These are phyloP conservation scores for Magnolia officinalis DNA, from an alignment of 164 flowering plant species.

Conservation along the genomic window DNA sequence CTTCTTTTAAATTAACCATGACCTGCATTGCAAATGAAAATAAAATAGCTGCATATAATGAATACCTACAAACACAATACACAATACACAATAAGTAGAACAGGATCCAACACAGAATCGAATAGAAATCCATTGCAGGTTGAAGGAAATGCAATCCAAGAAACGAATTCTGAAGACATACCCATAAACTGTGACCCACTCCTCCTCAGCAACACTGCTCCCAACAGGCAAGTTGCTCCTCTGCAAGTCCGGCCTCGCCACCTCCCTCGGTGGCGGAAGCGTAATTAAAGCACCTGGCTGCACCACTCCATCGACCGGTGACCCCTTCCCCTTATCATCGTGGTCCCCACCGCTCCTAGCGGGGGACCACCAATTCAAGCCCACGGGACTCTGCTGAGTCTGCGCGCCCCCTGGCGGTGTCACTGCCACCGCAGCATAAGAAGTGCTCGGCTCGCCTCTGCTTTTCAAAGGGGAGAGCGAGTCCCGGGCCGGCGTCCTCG, in stretches of 20 bases:
- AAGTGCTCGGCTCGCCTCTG: slow-evolving; percentile 58
- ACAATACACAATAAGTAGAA: too few species aligned
- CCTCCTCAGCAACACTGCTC: slow-evolving; percentile 72
- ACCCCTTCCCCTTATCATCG: slow-evolving; percentile 68
- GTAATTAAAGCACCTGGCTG: slow-evolving; percentile 77
- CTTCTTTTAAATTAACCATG: too few species aligned
- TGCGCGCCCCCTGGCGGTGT: slow-evolving; percentile 29
- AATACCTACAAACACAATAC: too few species aligned
- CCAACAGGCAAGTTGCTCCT: slow-evolving; percentile 54
- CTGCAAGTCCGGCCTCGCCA: slow-evolving; percentile 88
- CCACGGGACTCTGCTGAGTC: slow-evolving; percentile 45
- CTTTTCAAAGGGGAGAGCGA: slow-evolving; percentile 50
- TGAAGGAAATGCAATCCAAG: background rate
- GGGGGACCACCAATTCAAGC: slow-evolving; percentile 84
- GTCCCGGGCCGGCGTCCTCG: slow-evolving; percentile 47
- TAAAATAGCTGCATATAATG: background rate
- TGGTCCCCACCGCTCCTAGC: slow-evolving; percentile 38
- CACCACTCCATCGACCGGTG: slow-evolving; percentile 90
- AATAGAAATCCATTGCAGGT: too few species aligned
- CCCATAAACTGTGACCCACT: slow-evolving; percentile 99
- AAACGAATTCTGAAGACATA: slow-evolving; percentile 21
- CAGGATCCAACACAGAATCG: too few species aligned
- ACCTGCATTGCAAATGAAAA: background rate
- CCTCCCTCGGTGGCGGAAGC: slow-evolving; percentile 87
- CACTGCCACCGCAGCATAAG: slow-evolving; percentile 26